These are phyloP conservation scores for Trypanosoma lewisi DNA, from an alignment of 208 protist species.

Conservation along the genomic window DNA sequence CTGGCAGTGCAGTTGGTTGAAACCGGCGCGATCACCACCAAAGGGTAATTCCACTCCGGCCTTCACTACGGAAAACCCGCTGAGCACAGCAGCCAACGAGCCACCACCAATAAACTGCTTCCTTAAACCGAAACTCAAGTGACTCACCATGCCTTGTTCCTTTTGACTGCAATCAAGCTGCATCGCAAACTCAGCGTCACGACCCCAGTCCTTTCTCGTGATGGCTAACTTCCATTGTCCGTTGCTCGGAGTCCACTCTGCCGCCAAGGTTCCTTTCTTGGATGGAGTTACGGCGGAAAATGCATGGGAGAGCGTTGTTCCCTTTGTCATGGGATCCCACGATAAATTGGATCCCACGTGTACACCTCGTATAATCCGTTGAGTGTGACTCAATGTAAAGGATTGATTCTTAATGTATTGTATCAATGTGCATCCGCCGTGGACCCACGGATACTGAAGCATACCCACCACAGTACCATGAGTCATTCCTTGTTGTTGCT, in stretches of 20 bases:
- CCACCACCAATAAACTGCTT: constrained; percentile 74
- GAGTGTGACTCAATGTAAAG: constrained; percentile 71
- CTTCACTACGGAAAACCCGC: constrained; percentile 60
- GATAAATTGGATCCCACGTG: constrained; percentile 74
- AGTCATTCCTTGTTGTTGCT: constrained; percentile 76
- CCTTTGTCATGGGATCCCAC: constrained; percentile 57
- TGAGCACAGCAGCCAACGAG: constrained; percentile 49
- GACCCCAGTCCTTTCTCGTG: constrained; percentile 59
- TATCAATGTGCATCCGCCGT: constrained; percentile 76
- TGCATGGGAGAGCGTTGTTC: constrained; percentile 67
- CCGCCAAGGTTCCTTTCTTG: constrained; percentile 55
- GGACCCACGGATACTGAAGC: constrained; percentile 86
- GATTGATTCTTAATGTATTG: constrained; percentile 87
- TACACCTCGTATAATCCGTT: constrained; percentile 80
- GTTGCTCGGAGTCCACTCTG: constrained; percentile 66
- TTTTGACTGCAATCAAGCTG: constrained; percentile 79
- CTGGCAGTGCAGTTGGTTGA: constrained; percentile 69
- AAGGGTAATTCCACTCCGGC: constrained; percentile 77
- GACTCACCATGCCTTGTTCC: constrained; percentile 51
- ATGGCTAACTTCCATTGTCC: constrained; percentile 81
- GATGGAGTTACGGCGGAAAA: constrained; percentile 53
- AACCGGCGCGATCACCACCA: constrained; percentile 57
- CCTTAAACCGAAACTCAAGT: constrained; percentile 66
- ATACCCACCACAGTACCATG: constrained; percentile 83
- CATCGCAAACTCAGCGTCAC: constrained; percentile 61